phyloP scores from a whole-genome alignment of 139 green algal species.

The Chlorella sp. region DNA sequence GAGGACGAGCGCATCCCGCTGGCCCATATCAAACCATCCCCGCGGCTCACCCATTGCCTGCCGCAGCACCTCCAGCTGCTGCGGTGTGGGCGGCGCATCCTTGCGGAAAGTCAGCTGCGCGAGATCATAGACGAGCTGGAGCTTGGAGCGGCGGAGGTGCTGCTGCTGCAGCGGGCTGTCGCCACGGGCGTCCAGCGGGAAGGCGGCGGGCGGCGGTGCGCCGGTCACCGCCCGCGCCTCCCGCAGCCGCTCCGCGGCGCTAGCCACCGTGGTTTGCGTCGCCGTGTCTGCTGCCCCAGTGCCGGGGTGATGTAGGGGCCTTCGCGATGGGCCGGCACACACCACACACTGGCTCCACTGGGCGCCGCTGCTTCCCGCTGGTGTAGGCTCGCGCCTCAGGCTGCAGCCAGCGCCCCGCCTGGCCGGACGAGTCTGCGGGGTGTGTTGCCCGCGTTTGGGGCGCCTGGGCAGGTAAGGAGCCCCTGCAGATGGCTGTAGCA shows the following conservation, averaged over 20 bases:
- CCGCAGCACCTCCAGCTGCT: slow-evolving; percentile 15
- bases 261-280: too few relatives aligned
- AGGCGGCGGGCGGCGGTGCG: neutral
- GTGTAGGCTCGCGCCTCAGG: too few relatives aligned
- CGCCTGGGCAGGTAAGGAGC: too few relatives aligned
- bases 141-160: neutral
- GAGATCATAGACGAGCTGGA: slow-evolving; percentile 33
- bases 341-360: too few relatives aligned
- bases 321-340: too few relatives aligned
- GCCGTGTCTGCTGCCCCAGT: too few relatives aligned
- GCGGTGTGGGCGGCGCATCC: neutral
- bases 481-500: too few relatives aligned
- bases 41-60: slow-evolving; percentile 26
- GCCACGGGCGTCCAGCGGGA: neutral
- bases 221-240: neutral
- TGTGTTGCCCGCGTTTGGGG: too few relatives aligned
- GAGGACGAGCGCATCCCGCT: neutral
- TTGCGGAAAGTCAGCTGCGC: slow-evolving; percentile 19
- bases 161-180: neutral
- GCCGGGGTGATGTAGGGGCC: too few relatives aligned
- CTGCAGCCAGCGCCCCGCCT: too few relatives aligned
- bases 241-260: neutral
- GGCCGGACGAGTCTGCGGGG: too few relatives aligned
- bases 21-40: neutral
- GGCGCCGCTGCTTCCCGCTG: too few relatives aligned